These are phyloP conservation scores for Senna siamea DNA, from an alignment of 306 rosid genomes.

Conservation along the genomic window DNA sequence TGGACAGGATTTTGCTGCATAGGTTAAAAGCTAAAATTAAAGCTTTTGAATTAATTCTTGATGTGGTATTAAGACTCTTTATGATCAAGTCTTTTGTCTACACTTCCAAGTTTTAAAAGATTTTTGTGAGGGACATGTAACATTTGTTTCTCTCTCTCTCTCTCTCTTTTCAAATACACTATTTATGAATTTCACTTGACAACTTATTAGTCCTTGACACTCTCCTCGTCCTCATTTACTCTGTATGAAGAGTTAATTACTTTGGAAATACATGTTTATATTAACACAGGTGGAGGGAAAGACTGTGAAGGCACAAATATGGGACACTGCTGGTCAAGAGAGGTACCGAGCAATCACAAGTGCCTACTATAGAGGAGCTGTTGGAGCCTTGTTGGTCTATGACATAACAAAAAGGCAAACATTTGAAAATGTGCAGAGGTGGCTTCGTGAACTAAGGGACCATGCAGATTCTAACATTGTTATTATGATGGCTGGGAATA, in stretches of 20 bases:
- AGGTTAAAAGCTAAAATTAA: no score
- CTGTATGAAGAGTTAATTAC: slow-evolving; percentile 1
- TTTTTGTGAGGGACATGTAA: not conserved
- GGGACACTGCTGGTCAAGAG: slow-evolving; percentile 94
- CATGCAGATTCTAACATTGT: slow-evolving; percentile 83
- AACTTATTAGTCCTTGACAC: not conserved
- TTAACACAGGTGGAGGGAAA: slow-evolving; percentile 74
- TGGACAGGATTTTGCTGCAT: no score
- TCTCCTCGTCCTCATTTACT: not conserved
- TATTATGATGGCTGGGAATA: slow-evolving; percentile 76
- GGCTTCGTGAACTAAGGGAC: slow-evolving; percentile 83
- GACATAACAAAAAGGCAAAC: slow-evolving; percentile 86
- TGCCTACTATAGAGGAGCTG: slow-evolving; percentile 89
- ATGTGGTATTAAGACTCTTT: not conserved
- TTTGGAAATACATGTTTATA: not conserved
- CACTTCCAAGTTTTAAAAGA: not conserved
- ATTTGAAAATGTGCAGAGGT: slow-evolving; percentile 70
- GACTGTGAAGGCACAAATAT: slow-evolving; percentile 88
- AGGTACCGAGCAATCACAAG: slow-evolving; percentile 85
- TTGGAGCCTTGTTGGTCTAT: slow-evolving; percentile 73
- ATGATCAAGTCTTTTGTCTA: not conserved
- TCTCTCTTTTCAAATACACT: no score
- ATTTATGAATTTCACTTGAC: not conserved
- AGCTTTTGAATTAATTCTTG: no score
- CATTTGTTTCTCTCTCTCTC: no score